Evolutionary conservation across 2,329 filamentous ascomycete species (phyloP).

Genomic region (Diaporthe eres): DNA sequence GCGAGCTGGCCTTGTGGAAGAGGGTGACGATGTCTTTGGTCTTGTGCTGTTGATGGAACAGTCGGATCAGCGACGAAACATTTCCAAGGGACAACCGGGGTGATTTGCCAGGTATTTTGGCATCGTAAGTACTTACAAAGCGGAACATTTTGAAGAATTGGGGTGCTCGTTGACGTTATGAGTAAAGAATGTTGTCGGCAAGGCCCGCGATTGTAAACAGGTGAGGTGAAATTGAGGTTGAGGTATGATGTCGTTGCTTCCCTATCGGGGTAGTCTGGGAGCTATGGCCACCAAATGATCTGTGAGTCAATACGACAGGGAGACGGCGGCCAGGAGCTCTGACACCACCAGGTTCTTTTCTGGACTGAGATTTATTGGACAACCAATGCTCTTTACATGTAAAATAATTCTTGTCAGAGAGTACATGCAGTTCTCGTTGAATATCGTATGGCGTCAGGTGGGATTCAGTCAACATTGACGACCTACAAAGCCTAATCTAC

Average conservation of each 20-base stretch:
- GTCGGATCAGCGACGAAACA: constrained; percentile 1
- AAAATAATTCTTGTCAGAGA: not conserved
- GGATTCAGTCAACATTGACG: too few species aligned
- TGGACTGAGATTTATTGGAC: too few species aligned
- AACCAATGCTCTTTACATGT: not conserved
- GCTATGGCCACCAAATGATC: constrained; percentile 18
- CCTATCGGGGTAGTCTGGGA: constrained; percentile 4
- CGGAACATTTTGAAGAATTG: constrained; percentile 58
- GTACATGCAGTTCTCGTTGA: not conserved
- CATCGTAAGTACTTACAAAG: constrained; percentile 55
- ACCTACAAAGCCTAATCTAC: not conserved
- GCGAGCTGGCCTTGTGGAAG: constrained; percentile 87
- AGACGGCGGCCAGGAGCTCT: not conserved
- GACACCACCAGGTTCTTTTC: not conserved
- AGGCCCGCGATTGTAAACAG: not conserved
- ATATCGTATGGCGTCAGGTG: not conserved
- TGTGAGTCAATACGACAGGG: not conserved
- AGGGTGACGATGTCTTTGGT: constrained; percentile 92
- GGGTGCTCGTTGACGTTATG: constrained; percentile 13
- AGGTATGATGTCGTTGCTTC: constrained; percentile 33
- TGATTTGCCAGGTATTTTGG: not conserved
- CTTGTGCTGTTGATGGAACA: constrained; percentile 71
- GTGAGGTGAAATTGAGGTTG: constrained; percentile 20
- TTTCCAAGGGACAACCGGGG: constrained; percentile 12
- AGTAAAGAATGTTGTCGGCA: not conserved